A percentile compares a stretch with the other conserved stretches of the same genome.
Evolutionary conservation across 345 rosid genomes (phyloP).

Genomic region (Linum lewisii): DNA sequence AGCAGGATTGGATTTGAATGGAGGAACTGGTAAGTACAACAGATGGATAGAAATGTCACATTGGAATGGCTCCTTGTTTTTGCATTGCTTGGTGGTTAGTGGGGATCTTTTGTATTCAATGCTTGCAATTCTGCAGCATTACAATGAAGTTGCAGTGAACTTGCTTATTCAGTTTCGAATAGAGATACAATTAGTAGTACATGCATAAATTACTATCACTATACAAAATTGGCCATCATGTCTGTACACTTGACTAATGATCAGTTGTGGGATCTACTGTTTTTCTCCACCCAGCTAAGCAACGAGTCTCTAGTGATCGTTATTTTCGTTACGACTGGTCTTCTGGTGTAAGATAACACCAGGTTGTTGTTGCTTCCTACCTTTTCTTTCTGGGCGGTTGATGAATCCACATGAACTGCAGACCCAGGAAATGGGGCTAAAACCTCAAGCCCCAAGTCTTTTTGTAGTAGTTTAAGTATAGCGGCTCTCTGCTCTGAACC

Average conservation of each 20-base stretch:
- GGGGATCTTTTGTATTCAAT: not conserved
- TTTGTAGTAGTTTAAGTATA: constrained; percentile 42
- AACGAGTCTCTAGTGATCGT: constrained; percentile 60
- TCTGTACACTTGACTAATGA: constrained; percentile 13
- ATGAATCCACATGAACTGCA: constrained; percentile 5
- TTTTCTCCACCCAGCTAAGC: constrained; percentile 47
- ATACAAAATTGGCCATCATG: constrained; percentile 14
- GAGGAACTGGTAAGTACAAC: not conserved
- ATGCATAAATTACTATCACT: not conserved
- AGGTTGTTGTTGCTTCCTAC: constrained; percentile 17
- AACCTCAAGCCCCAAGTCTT: constrained; percentile 67
- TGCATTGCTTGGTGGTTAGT: not conserved
- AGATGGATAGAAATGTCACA: no score
- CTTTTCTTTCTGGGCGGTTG: constrained; percentile 16
- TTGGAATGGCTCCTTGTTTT: no score
- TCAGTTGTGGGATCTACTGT: constrained; percentile 25
- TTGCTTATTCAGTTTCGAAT: not conserved
- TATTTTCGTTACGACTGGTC: constrained; percentile 56
- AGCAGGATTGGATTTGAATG: constrained; percentile 83
- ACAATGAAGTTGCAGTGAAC: not conserved
- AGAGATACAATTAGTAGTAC: not conserved
- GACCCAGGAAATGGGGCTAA: constrained; percentile 25
- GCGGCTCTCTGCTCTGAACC: constrained; percentile 40
- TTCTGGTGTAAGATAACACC: constrained; percentile 38
- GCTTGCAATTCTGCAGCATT: not conserved